Evolutionary conservation across 1,139 yeast genomes (phyloP).

Genomic region (Casaregolazyma suthepensis): DNA sequence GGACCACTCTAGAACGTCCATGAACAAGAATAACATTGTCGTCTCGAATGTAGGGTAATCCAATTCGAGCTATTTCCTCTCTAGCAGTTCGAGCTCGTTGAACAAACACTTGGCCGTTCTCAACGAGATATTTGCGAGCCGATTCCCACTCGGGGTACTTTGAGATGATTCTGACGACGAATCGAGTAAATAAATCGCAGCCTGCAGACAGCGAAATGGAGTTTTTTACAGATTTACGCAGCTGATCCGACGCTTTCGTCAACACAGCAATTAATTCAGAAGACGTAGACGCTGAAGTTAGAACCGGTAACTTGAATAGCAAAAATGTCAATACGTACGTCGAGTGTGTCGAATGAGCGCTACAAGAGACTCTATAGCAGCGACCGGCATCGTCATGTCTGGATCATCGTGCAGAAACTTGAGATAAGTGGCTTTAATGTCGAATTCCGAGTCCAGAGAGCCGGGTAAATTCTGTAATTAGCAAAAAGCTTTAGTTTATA

Average conservation of each 20-base stretch:
- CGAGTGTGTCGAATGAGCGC: slow-evolving; percentile 73
- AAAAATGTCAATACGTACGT: slow-evolving; percentile 33
- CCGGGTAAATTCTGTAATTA: background rate
- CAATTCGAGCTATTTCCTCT: slow-evolving; percentile 79
- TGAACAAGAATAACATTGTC: slow-evolving; percentile 88
- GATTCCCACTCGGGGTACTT: slow-evolving; percentile 93
- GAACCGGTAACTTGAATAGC: background rate
- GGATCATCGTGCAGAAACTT: slow-evolving; percentile 77
- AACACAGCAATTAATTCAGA: slow-evolving; percentile 83
- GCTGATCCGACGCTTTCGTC: slow-evolving; percentile 63
- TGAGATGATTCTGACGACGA: slow-evolving; percentile 83
- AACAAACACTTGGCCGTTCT: slow-evolving; percentile 87
- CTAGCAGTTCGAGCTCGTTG: slow-evolving; percentile 89
- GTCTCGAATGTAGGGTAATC: slow-evolving; percentile 84
- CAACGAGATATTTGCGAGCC: slow-evolving; percentile 82
- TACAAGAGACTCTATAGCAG: slow-evolving; percentile 92
- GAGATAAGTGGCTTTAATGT: slow-evolving; percentile 73
- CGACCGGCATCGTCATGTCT: slow-evolving; percentile 98
- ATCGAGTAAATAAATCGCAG: slow-evolving; percentile 92
- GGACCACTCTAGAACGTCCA: slow-evolving; percentile 87
- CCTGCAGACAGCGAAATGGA: slow-evolving; percentile 95
- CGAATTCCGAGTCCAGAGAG: slow-evolving; percentile 38
- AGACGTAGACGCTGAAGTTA: slow-evolving; percentile 59
- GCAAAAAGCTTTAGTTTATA: no score
- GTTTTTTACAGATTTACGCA: slow-evolving; percentile 77